Percentiles rank a stretch among this genome's conserved stretches.
Conservation (phyloP, 2,329 filamentous ascomycete species). For the Clonostachys rhizophaga region DNA sequence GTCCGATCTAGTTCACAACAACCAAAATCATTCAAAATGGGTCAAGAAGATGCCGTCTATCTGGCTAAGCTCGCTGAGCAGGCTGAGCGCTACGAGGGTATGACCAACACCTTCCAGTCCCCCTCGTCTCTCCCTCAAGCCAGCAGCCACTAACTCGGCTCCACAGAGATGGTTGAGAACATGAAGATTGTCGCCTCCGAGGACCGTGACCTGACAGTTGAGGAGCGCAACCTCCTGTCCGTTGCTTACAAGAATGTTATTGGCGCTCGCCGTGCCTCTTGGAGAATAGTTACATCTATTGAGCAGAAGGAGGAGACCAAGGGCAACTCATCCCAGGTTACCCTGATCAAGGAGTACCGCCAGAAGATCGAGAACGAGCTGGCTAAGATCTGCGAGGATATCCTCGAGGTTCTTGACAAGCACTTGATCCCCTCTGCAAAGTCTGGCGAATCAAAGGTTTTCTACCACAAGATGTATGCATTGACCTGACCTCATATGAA, state of each 20-base stretch:
- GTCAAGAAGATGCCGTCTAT: slow-evolving; percentile 99
- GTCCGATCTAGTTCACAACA: neutral
- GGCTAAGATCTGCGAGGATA: slow-evolving; percentile 96
- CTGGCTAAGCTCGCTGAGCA: slow-evolving; percentile 99
- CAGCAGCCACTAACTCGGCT: neutral
- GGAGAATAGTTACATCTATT: slow-evolving; percentile 97
- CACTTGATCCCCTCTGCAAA: slow-evolving; percentile 92
- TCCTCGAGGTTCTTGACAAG: slow-evolving; percentile 90
- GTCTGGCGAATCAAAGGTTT: slow-evolving; percentile 97
- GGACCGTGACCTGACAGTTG: slow-evolving; percentile 77
- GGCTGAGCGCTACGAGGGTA: slow-evolving; percentile 99
- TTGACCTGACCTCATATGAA: neutral
- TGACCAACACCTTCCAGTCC: slow-evolving; percentile 19
- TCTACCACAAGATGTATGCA: slow-evolving; percentile 98
- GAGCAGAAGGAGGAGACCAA: slow-evolving; percentile 99
- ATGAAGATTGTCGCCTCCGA: slow-evolving; percentile 98
- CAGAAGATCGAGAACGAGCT: slow-evolving; percentile 97
- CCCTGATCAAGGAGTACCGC: slow-evolving; percentile 95
- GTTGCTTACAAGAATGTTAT: slow-evolving; percentile 99
- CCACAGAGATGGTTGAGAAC: slow-evolving; percentile 96
- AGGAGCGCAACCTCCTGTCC: slow-evolving; percentile 95
- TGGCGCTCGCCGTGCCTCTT: slow-evolving; percentile 91
- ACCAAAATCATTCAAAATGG: slow-evolving; percentile 65
- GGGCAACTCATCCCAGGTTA: slow-evolving; percentile 88
- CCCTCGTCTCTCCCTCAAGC: neutral